Base-by-base conservation (phyloP, 768 basidiomycete genomes). In the Hypholoma sublateritium region DNA sequence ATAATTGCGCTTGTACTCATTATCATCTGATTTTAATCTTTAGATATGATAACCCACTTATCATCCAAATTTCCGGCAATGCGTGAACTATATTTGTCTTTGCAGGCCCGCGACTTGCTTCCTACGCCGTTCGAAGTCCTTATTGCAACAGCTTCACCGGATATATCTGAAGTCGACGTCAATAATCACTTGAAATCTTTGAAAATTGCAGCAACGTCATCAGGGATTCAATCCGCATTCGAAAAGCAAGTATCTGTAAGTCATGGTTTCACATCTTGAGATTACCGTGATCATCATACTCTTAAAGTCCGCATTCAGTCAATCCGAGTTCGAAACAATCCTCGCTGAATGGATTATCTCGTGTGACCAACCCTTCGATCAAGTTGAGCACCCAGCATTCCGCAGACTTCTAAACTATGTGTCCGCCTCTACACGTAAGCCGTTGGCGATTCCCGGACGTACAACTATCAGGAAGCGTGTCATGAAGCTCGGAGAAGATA, bases 401-500 rank as follows among this genome's bases (percentile, higher is more conserved):
- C 7, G 24, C 3, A 35, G 21, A 0, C n/a, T 61, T 0, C 42
- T 64, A 12, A 24, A 56, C 0, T 61, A 61, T 41, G 49, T 53
- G 2, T 50, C 50, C 2, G 14, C 28, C 11, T 19, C 48, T 9
- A 19, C 21, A 19, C 41, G 34, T 3, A 34, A 42, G 24, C 21
- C 48, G 6, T 53, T 60, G 3, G 21, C 17, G 11, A 34, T 63
- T 17, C 59, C 59, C 12, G 45, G 46, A 5, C 4, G 56, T 14
- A 55, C 24, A 13, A 37, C 42, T 17, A 52, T 59, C 17, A 25
- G 41, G 0, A 25, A 47, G 6, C 58, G 50, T 7, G 41, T 65
- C 4, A 60, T 67, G 66, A 61, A 61, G 32, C 45, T 64, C 6
- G 62, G 62, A 8, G 57, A 65, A 36, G 63, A 63, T 24, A 52